Evolutionary conservation across 768 basidiomycete species (phyloP).

Genomic region (Mycena galopus): DNA sequence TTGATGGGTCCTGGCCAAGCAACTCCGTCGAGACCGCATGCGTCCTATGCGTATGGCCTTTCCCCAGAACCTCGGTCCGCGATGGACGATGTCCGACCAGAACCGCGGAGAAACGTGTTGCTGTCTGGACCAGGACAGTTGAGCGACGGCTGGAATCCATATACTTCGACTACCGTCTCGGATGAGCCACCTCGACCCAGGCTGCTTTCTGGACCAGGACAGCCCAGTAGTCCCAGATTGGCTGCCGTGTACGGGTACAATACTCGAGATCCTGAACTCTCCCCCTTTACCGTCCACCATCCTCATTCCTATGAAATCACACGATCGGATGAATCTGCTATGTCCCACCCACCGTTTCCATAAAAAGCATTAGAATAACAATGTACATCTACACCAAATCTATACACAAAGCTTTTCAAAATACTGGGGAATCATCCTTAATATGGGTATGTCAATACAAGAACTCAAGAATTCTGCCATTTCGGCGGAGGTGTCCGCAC

Average conservation of each 20-base stretch:
- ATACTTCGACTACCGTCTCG: neutral
- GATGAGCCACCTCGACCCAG: slow-evolving; percentile 14
- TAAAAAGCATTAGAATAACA: neutral
- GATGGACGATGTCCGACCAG: slow-evolving; percentile 19
- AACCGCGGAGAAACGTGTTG: neutral
- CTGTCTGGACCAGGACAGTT: slow-evolving; percentile 27
- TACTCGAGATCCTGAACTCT: neutral
- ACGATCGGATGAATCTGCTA: neutral
- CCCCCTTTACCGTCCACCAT: neutral
- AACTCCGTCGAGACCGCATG: slow-evolving; percentile 24
- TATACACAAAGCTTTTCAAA: neutral
- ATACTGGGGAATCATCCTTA: slow-evolving; percentile 25
- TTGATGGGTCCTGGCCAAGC: slow-evolving; percentile 11
- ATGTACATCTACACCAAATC: no score
- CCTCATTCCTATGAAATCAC: neutral
- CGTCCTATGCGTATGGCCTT: slow-evolving; percentile 19
- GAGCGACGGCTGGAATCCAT: slow-evolving; percentile 20
- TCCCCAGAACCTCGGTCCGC: slow-evolving; percentile 9
- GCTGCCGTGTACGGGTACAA: slow-evolving; percentile 10
- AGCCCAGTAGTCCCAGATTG: slow-evolving; percentile 15
- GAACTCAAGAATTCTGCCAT: slow-evolving; percentile 18
- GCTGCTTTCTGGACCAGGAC: slow-evolving; percentile 30
- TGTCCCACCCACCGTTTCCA: neutral
- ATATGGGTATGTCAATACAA: slow-evolving; percentile 15
- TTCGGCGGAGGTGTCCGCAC: slow-evolving; percentile 27